Base-by-base conservation (phyloP, 345 rosid species). In the Conringia planisiliqua region DNA sequence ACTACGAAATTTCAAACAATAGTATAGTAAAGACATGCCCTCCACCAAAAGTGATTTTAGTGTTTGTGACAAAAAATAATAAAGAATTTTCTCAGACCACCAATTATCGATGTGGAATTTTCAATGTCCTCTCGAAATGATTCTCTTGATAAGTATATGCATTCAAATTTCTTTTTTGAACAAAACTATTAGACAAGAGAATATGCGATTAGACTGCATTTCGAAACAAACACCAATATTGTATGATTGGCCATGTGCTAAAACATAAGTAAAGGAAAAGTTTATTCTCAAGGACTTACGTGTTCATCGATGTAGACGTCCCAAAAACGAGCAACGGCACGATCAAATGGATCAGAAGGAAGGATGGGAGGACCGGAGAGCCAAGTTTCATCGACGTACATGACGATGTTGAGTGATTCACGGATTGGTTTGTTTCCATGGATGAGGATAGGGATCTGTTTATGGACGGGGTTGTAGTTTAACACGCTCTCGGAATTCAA, bases 251-350 rank as follows among this genome's bases (percentile, higher is more conserved):
- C 10, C 57, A 24, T 52, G 33, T 24, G 44, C 54, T 32, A 59
- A 35, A 46, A 40, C 13, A 44, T 40, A 3, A 4, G 22, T 5
- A 3, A 3, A 51, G 3, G 0, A 32, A 65, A 60, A 22, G 7
- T 22, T 1, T 10, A 7, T 36, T 10, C 12, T 54, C 8, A 5
- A 14, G 33, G 67, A 71, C 81, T 71, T 72, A 88, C 93, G 80
- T 87, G 89, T 6, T 78, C 81, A 46, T 78, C 81, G 60, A 78
- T 43, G 16, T 78, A 78, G 40, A 73, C 27, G 22, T 72, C 81
- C 78, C 81, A 78, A 43, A 78, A 78, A 10, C 81, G 81, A 67
- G 81, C 78, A 0, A 78, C 74, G 4, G 81, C 81, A 10, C 77
- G 81, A 26, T 78, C 78, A 59, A 72, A 78, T 0, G 81, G 71